These are phyloP conservation scores for Vitis riparia DNA, from an alignment of 164 flowering plant species.

Conservation along the genomic window DNA sequence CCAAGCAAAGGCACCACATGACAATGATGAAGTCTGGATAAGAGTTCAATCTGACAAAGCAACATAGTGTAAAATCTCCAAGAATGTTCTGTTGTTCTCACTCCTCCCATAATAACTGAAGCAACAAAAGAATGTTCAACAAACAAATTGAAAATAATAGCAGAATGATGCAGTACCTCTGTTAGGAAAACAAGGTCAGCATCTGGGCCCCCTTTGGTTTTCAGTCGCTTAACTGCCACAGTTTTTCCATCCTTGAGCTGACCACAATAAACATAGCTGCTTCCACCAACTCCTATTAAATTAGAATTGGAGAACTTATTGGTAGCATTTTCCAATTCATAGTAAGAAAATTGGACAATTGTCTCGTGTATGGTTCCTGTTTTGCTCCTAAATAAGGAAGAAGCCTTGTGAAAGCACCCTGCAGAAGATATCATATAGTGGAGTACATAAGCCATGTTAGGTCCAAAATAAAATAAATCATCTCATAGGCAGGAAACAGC, in stretches of 20 bases:
- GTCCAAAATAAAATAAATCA: not conserved
- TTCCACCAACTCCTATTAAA: slow-evolving; percentile 84
- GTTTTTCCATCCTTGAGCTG: slow-evolving; percentile 71
- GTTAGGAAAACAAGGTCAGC: slow-evolving; percentile 61
- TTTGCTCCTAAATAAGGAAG: slow-evolving; percentile 45
- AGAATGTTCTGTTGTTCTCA: not conserved
- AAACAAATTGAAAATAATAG: not conserved
- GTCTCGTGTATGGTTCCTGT: slow-evolving; percentile 49
- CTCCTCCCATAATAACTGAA: not conserved
- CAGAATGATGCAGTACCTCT: slow-evolving; percentile 50
- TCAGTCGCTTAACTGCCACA: slow-evolving; percentile 82
- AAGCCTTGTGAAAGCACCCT: slow-evolving; percentile 65
- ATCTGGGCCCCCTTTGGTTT: slow-evolving; percentile 59
- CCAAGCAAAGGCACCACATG: slow-evolving; percentile 95
- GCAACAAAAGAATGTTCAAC: not conserved
- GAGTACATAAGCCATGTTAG: not conserved
- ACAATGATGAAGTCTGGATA: slow-evolving; percentile 88
- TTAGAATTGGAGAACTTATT: slow-evolving; percentile 68
- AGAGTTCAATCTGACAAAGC: slow-evolving; percentile 67
- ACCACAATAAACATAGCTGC: slow-evolving; percentile 88
- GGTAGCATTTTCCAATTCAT: slow-evolving; percentile 78
- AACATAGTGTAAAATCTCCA: slow-evolving; percentile 6
- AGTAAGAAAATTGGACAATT: slow-evolving; percentile 61
- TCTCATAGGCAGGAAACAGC: no score
- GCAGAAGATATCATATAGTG: slow-evolving; percentile 19